These are phyloP conservation scores for Capronia epimyces DNA, from an alignment of 2,329 filamentous ascomycete species.

Conservation along the genomic window DNA sequence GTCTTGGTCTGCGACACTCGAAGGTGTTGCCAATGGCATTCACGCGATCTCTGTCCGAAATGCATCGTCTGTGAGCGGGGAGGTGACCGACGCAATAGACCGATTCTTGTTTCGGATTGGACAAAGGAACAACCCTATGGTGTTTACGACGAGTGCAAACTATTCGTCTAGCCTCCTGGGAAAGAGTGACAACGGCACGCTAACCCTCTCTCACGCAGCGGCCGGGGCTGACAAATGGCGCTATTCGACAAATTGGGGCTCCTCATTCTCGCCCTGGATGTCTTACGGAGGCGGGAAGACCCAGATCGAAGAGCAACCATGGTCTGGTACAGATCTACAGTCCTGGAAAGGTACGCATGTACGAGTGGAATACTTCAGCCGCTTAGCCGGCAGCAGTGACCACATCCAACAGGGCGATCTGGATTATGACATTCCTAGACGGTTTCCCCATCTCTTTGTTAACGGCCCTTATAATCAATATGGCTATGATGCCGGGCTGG, in stretches of 20 bases:
- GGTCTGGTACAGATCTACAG: conserved; percentile 56
- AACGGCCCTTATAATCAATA: conserved; percentile 60
- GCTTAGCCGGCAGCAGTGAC: conserved; percentile 53
- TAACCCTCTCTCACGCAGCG: conserved; percentile 54
- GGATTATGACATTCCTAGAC: conserved; percentile 38
- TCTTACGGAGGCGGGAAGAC: conserved; percentile 51
- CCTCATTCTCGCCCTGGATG: conserved; percentile 55
- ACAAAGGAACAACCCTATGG: conserved; percentile 53
- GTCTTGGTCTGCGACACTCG: conserved; percentile 50
- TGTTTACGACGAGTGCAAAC: conserved; percentile 53
- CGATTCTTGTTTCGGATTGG: conserved; percentile 59
- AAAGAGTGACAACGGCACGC: conserved; percentile 36
- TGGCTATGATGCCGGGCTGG: conserved; percentile 57
- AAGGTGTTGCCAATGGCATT: conserved; percentile 53
- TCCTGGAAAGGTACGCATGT: conserved; percentile 58
- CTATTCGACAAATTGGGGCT: conserved; percentile 58
- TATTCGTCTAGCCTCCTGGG: conserved; percentile 53
- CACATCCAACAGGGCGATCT: conserved; percentile 58
- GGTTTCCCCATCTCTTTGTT: conserved; percentile 58
- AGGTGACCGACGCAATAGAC: conserved; percentile 50
- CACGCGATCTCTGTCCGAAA: conserved; percentile 56
- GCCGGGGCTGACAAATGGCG: conserved; percentile 58
- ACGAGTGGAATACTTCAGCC: conserved; percentile 59
- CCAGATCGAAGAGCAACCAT: conserved; percentile 45
- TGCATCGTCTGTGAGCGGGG: conserved; percentile 38